Percentiles rank a stretch among this genome's conserved stretches.
phyloP scores from a whole-genome alignment of 495 filamentous ascomycete species.

The Talaromyces liani region DNA sequence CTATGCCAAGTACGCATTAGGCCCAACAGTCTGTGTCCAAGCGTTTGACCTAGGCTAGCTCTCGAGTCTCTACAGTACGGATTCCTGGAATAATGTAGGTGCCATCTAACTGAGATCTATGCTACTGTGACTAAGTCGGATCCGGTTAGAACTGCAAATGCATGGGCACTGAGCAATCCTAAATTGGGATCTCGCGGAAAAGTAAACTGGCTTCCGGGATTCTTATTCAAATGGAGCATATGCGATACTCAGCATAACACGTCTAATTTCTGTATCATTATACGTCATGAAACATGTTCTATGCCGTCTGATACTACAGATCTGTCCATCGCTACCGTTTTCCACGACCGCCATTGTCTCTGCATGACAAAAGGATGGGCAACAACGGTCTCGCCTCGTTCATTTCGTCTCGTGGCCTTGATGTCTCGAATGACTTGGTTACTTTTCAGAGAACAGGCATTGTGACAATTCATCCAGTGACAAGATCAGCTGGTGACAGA shows the following conservation, averaged over 20 bases:
- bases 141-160: not conserved
- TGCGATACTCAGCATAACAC: not conserved
- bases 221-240: not conserved
- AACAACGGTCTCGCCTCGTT: not conserved
- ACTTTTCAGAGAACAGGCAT: not conserved
- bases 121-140: not conserved
- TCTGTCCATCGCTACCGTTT: not conserved
- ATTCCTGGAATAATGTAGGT: not conserved
- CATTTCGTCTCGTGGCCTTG: not conserved
- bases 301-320: not conserved
- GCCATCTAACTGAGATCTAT: not conserved
- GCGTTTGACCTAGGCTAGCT: not conserved
- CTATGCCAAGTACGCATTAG: not conserved
- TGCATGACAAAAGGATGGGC: not conserved
- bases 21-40: not conserved
- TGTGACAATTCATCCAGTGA: not conserved
- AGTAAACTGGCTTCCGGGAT: not conserved
- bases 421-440: not conserved
- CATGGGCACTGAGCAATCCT: not conserved
- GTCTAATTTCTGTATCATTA: not conserved
- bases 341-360: not conserved
- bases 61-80: not conserved
- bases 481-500: not conserved
- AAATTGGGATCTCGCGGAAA: not conserved
- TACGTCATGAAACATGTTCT: constrained; percentile 5